phyloP scores from a whole-genome alignment of 495 filamentous ascomycete genomes.

The Talaromyces adpressus region DNA sequence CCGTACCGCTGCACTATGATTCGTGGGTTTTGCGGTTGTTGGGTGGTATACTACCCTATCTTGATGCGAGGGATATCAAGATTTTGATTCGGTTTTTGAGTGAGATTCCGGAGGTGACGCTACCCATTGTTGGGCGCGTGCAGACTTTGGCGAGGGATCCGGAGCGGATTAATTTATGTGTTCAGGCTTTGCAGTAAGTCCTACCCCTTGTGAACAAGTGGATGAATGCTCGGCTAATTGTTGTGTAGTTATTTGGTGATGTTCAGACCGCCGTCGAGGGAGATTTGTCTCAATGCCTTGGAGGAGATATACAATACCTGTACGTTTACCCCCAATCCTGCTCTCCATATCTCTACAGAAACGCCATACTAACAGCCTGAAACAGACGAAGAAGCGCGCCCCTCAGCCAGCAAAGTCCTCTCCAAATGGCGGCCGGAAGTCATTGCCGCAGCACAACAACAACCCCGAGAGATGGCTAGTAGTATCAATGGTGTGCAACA shows the following conservation, averaged over 20 bases:
- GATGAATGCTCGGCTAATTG: slow-evolving; percentile 8
- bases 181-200: slow-evolving; percentile 54
- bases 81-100: slow-evolving; percentile 82
- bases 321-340: slow-evolving; percentile 29
- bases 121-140: slow-evolving; percentile 62
- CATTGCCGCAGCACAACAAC: background rate
- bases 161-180: slow-evolving; percentile 59
- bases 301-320: slow-evolving; percentile 82
- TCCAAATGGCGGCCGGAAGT: slow-evolving; percentile 34
- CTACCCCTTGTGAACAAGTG: background rate
- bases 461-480: background rate
- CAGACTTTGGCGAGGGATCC: slow-evolving; percentile 83
- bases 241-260: slow-evolving; percentile 65
- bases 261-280: slow-evolving; percentile 75
- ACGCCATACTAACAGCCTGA: background rate
- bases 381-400: slow-evolving; percentile 40
- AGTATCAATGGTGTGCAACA: background rate
- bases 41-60: slow-evolving; percentile 79
- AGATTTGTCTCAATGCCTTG: slow-evolving; percentile 72
- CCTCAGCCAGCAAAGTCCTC: slow-evolving; percentile 35
- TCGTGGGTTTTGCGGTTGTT: slow-evolving; percentile 73
- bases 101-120: slow-evolving; percentile 77
- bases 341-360: too few relatives aligned
- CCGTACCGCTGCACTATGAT: slow-evolving; percentile 58
- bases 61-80: slow-evolving; percentile 76